phyloP scores from a whole-genome alignment of 768 basidiomycete genomes.

The Auricularia auricula-judae region DNA sequence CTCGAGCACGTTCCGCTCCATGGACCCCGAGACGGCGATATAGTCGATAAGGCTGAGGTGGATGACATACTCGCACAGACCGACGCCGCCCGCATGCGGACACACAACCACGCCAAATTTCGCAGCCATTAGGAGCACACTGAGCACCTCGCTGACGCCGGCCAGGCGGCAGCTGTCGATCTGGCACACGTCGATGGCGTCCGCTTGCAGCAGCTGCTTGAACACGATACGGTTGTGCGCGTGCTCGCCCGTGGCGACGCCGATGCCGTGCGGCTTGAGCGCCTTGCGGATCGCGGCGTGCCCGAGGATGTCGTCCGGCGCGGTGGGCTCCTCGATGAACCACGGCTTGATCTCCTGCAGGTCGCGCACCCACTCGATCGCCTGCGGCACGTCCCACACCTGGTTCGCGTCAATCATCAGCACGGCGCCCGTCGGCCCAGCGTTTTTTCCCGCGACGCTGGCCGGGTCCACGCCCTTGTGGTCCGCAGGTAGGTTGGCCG shows the following conservation, averaged over 20 bases:
- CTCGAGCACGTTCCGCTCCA: constrained; percentile 91
- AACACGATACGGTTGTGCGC: constrained; percentile 93
- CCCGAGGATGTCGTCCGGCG: constrained; percentile 76
- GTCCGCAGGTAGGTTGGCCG: constrained; percentile 61
- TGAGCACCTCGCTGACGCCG: constrained; percentile 88
- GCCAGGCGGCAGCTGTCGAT: constrained; percentile 92
- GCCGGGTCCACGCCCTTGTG: constrained; percentile 46
- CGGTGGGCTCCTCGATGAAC: constrained; percentile 95
- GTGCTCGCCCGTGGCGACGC: constrained; percentile 91
- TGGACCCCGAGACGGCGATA: constrained; percentile 79
- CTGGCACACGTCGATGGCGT: constrained; percentile 91
- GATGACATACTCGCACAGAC: constrained; percentile 86
- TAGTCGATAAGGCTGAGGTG: constrained; percentile 87
- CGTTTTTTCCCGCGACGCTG: constrained; percentile 71
- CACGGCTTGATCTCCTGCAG: constrained; percentile 79
- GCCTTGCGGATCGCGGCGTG: constrained; percentile 22
- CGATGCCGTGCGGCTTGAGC: constrained; percentile 57
- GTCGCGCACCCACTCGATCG: constrained; percentile 81
- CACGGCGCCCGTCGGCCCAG: constrained; percentile 86
- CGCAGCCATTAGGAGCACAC: constrained; percentile 80
- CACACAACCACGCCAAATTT: constrained; percentile 86
- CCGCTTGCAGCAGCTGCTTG: constrained; percentile 83
- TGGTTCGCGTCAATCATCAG: constrained; percentile 98
- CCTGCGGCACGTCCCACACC: constrained; percentile 89
- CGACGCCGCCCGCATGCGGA: constrained; percentile 92